These are phyloP conservation scores for Pyrenopolyporus hunteri DNA, from an alignment of 495 filamentous ascomycete genomes.

Conservation along the genomic window DNA sequence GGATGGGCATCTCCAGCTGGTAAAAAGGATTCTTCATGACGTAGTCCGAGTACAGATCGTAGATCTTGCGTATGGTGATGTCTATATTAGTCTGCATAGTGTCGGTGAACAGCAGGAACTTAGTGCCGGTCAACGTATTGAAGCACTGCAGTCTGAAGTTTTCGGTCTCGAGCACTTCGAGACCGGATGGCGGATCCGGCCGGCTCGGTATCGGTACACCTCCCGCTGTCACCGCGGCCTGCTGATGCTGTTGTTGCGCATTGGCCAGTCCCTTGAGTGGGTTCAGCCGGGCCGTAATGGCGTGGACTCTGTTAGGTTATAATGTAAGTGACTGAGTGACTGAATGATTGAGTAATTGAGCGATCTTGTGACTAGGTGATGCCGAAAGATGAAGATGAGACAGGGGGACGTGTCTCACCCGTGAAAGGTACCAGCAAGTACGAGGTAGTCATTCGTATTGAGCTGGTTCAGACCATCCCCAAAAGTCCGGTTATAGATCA, in stretches of 20 bases:
- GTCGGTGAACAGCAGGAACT: slow-evolving; percentile 95
- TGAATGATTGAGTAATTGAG: neutral
- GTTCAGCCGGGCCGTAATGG: slow-evolving; percentile 82
- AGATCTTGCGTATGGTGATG: slow-evolving; percentile 76
- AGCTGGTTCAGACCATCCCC: slow-evolving; percentile 81
- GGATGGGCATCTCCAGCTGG: slow-evolving; percentile 93
- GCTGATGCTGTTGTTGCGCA: slow-evolving; percentile 48
- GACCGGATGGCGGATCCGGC: slow-evolving; percentile 67
- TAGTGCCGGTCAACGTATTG: slow-evolving; percentile 89
- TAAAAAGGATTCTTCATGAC: slow-evolving; percentile 99
- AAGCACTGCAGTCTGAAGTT: slow-evolving; percentile 95
- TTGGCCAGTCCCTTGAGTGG: slow-evolving; percentile 52
- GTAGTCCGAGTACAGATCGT: slow-evolving; percentile 94
- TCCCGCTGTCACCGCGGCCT: slow-evolving; percentile 50
- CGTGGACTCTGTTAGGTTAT: slow-evolving; percentile 77
- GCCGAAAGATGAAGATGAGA: slow-evolving; percentile 2
- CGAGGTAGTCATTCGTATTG: slow-evolving; percentile 90
- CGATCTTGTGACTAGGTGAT: neutral
- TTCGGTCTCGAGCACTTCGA: slow-evolving; percentile 90
- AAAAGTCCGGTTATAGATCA: slow-evolving; percentile 95
- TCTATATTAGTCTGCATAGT: slow-evolving; percentile 89
- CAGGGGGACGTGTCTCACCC: slow-evolving; percentile 59
- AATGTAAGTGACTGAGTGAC: too few relatives aligned
- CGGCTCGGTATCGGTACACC: slow-evolving; percentile 44
- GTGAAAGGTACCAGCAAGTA: slow-evolving; percentile 98